These are phyloP conservation scores for Neopestalotiopsis clavispora DNA, from an alignment of 2,329 filamentous ascomycete genomes.

Conservation along the genomic window DNA sequence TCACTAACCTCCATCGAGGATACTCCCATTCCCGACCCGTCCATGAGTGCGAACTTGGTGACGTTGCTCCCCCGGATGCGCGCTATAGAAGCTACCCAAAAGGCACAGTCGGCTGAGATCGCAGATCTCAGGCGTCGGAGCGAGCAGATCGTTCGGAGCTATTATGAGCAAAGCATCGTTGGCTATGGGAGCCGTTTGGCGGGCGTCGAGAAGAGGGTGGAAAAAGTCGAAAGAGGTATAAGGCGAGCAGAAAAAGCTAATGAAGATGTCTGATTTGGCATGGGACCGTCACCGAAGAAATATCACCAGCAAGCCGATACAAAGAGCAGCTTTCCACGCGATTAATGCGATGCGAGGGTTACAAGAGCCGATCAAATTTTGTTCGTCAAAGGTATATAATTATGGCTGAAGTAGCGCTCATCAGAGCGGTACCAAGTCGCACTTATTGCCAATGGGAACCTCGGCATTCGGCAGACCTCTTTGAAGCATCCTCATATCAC, in stretches of 20 bases:
- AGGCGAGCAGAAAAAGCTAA: constrained; percentile 66
- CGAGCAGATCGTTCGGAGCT: constrained; percentile 66
- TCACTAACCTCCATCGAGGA: constrained; percentile 61
- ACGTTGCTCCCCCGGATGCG: constrained; percentile 66
- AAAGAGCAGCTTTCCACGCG: neutral
- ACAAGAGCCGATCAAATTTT: neutral
- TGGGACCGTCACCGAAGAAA: neutral
- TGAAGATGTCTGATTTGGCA: constrained; percentile 46
- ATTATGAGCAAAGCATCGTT: constrained; percentile 77
- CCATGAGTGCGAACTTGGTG: constrained; percentile 60
- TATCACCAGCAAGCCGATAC: neutral
- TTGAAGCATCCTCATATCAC: no score
- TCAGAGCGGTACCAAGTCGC: neutral
- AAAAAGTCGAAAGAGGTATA: constrained; percentile 68
- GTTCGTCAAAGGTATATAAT: no score
- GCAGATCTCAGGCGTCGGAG: constrained; percentile 67
- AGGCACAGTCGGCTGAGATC: constrained; percentile 66
- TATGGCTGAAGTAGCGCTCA: no score
- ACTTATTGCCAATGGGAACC: neutral
- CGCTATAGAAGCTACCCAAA: constrained; percentile 63
- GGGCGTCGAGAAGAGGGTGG: constrained; percentile 71
- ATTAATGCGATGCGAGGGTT: neutral
- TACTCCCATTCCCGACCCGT: constrained; percentile 60
- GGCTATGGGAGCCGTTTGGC: constrained; percentile 71
- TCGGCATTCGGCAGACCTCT: no score